These are phyloP conservation scores for Pholiota conissans DNA, from an alignment of 768 basidiomycete species.

Conservation along the genomic window DNA sequence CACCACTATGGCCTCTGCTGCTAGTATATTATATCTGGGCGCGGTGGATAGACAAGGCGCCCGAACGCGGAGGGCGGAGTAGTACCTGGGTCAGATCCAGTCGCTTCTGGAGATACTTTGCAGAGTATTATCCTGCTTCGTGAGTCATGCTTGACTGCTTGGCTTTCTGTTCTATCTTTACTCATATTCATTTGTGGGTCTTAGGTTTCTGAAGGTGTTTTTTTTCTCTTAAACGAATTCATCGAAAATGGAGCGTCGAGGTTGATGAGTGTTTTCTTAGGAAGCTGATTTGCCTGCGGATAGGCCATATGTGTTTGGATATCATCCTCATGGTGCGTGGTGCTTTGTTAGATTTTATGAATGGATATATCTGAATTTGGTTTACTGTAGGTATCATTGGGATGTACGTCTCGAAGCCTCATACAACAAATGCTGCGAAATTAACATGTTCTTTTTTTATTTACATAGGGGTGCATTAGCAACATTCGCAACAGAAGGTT, in stretches of 20 bases:
- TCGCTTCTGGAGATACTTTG: slow-evolving; percentile 86
- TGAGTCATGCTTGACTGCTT: slow-evolving; percentile 40
- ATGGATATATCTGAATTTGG: background rate
- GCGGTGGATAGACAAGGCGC: slow-evolving; percentile 70
- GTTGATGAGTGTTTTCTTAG: slow-evolving; percentile 44
- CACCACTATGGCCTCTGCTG: slow-evolving; percentile 85
- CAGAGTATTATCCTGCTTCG: slow-evolving; percentile 90
- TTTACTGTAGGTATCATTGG: slow-evolving; percentile 82
- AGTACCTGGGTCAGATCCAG: slow-evolving; percentile 72
- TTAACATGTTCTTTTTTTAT: background rate
- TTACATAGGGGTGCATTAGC: slow-evolving; percentile 80
- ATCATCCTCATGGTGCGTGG: slow-evolving; percentile 89
- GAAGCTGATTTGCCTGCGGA: slow-evolving; percentile 91
- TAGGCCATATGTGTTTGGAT: slow-evolving; percentile 94
- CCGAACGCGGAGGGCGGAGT: slow-evolving; percentile 69
- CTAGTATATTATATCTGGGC: slow-evolving; percentile 80
- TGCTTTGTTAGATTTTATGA: background rate
- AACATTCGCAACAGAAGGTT: slow-evolving; percentile 95
- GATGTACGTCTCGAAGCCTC: slow-evolving; percentile 63
- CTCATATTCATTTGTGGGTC: slow-evolving; percentile 26
- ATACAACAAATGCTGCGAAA: background rate
- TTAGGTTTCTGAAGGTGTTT: slow-evolving; percentile 53
- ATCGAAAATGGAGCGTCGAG: background rate
- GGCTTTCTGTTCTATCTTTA: background rate
- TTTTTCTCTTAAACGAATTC: background rate